Percentiles rank a stretch among this genome's conserved stretches.
Evolutionary conservation across 2,329 filamentous ascomycete genomes (phyloP).

Genomic region (Microdochium bolleyi): DNA sequence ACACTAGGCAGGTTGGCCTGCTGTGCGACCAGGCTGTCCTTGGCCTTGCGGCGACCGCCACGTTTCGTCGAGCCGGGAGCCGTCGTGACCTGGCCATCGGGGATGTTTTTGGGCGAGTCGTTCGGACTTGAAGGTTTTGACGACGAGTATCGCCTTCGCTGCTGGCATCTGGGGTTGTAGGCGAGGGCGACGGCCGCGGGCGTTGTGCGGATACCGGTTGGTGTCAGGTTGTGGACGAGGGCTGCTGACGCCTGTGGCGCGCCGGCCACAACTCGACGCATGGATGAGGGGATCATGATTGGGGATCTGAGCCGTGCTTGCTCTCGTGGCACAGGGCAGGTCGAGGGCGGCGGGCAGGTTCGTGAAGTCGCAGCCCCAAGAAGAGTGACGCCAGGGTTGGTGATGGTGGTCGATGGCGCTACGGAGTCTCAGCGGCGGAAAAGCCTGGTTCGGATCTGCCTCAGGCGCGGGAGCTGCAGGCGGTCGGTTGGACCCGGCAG

Average conservation of each 20-base stretch:
- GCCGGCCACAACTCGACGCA: constrained; percentile 44
- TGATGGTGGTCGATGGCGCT: neutral
- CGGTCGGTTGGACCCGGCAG: neutral
- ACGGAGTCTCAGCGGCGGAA: neutral
- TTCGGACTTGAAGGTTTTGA: constrained; percentile 57
- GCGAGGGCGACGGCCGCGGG: constrained; percentile 24
- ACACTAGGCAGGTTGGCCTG: constrained; percentile 61
- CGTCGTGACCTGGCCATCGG: constrained; percentile 40
- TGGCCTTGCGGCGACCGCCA: constrained; percentile 48
- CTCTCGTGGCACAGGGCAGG: neutral
- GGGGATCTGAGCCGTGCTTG: constrained; percentile 3
- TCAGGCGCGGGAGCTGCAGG: neutral
- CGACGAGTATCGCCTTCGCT: constrained; percentile 47
- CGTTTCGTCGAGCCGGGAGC: constrained; percentile 32
- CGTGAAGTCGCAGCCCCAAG: neutral
- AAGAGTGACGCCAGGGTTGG: neutral
- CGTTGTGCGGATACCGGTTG: constrained; percentile 29
- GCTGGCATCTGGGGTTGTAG: constrained; percentile 31
- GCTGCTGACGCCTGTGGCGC: constrained; percentile 30
- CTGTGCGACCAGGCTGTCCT: constrained; percentile 38
- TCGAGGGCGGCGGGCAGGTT: neutral
- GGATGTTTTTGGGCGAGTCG: constrained; percentile 43
- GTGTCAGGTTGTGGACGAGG: constrained; percentile 32
- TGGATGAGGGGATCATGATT: constrained; percentile 46
- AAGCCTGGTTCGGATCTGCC: neutral